A percentile compares a stretch with the other conserved stretches of the same genome.
These are phyloP conservation scores for Cytospora leucostoma DNA, from an alignment of 2,329 filamentous ascomycete species.

Conservation along the genomic window DNA sequence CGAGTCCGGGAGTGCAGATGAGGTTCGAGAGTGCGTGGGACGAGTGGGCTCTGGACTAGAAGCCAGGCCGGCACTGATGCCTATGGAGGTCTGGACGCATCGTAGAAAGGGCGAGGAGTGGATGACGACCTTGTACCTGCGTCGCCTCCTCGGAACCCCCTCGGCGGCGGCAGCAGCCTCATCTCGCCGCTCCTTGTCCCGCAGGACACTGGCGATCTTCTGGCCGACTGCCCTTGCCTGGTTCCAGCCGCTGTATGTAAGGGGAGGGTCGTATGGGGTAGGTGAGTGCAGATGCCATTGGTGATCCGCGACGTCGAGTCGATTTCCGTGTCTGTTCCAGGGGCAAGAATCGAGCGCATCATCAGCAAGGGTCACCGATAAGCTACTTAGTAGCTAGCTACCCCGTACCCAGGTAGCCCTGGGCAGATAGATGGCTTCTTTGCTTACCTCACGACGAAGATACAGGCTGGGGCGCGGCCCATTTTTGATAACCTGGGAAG, in stretches of 20 bases:
- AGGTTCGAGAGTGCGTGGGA: conserved; percentile 28
- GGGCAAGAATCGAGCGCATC: neutral
- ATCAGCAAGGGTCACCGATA: conserved; percentile 10
- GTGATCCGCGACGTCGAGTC: conserved; percentile 91
- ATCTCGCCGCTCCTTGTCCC: conserved; percentile 48
- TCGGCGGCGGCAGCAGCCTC: conserved; percentile 31
- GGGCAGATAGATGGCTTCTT: conserved; percentile 3
- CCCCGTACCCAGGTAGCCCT: neutral
- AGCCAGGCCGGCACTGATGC: conserved; percentile 81
- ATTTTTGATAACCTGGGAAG: conserved; percentile 33
- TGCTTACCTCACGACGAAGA: conserved; percentile 53
- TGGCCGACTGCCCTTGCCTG: conserved; percentile 81
- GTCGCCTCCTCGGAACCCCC: conserved; percentile 40
- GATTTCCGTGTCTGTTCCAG: conserved; percentile 74
- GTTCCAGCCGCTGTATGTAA: conserved; percentile 92
- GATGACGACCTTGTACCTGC: conserved; percentile 75
- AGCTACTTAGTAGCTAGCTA: neutral
- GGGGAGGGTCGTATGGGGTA: conserved; percentile 90
- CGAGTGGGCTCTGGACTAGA: conserved; percentile 45
- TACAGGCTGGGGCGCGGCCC: conserved; percentile 51
- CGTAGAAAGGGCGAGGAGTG: conserved; percentile 93
- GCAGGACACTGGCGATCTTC: conserved; percentile 75
- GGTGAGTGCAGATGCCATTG: conserved; percentile 93
- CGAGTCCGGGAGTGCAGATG: conserved; percentile 17
- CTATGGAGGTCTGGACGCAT: conserved; percentile 90